Evolutionary conservation across 2,329 filamentous ascomycete genomes (phyloP).

Genomic region (Clonostachys sp.): DNA sequence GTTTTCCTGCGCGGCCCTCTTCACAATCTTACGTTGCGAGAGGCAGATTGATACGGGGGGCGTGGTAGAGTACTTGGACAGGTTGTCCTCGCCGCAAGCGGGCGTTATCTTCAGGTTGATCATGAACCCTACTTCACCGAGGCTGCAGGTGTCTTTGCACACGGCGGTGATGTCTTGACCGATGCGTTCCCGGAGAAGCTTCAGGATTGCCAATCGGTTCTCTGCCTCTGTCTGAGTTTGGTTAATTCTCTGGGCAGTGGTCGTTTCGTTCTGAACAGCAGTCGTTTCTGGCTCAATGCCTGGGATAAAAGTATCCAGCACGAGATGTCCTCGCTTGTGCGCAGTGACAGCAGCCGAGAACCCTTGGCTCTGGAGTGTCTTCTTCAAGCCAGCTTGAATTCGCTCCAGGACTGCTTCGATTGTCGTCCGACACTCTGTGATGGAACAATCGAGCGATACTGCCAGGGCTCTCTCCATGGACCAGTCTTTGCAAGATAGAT

Average conservation of each 20-base stretch:
- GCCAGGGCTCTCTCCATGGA: conserved; percentile 37
- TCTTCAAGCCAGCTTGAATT: conserved; percentile 42
- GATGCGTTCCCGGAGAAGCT: conserved; percentile 37
- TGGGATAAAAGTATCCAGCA: conserved; percentile 40
- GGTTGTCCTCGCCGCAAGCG: too few relatives aligned
- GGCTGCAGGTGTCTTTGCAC: conserved; percentile 31
- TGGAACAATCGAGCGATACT: conserved; percentile 34
- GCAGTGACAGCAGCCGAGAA: conserved; percentile 40
- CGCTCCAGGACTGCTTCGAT: conserved; percentile 45
- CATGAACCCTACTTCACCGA: neutral
- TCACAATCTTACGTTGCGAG: too few relatives aligned
- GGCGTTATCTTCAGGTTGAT: neutral
- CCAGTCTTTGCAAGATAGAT: conserved; percentile 41
- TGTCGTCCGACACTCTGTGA: conserved; percentile 35
- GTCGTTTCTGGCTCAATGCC: too few relatives aligned
- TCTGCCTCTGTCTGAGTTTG: too few relatives aligned
- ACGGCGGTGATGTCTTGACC: conserved; percentile 41
- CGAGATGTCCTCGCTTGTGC: conserved; percentile 47
- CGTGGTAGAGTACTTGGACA: too few relatives aligned
- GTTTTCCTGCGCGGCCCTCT: too few relatives aligned
- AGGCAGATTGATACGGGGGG: too few relatives aligned
- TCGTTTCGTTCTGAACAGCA: too few relatives aligned
- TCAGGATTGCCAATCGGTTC: conserved; percentile 18
- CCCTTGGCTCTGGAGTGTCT: conserved; percentile 41
- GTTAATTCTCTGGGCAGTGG: too few relatives aligned